These are phyloP conservation scores for Neurospora sp. DNA, from an alignment of 495 filamentous ascomycete genomes.

Conservation along the genomic window DNA sequence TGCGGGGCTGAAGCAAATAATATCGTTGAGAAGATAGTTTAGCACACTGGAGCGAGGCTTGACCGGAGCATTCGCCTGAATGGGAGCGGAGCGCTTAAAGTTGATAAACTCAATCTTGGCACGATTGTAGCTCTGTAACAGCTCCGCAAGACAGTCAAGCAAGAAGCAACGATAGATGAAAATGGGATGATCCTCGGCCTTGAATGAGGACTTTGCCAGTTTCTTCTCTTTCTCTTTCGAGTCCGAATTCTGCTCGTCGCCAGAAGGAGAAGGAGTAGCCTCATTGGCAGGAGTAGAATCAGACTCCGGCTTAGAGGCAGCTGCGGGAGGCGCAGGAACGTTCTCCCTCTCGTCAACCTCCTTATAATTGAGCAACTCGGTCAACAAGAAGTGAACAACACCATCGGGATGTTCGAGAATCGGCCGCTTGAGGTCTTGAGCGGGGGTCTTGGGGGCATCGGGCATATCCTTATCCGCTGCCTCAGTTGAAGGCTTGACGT, in stretches of 20 bases:
- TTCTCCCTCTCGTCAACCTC: constrained; percentile 77
- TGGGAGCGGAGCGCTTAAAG: constrained; percentile 80
- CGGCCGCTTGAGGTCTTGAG: constrained; percentile 64
- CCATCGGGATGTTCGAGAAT: constrained; percentile 89
- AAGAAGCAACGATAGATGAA: constrained; percentile 96
- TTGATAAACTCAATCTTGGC: constrained; percentile 98
- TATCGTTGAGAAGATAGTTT: constrained; percentile 81
- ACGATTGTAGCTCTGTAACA: constrained; percentile 86
- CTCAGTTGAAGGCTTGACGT: constrained; percentile 45
- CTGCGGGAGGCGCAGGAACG: constrained; percentile 12
- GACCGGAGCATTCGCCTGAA: constrained; percentile 70
- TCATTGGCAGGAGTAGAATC: constrained; percentile 15
- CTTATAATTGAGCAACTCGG: constrained; percentile 81
- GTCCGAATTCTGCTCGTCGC: constrained; percentile 16
- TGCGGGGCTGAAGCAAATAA: constrained; percentile 71
- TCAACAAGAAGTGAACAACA: constrained; percentile 92
- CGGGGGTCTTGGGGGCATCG: constrained; percentile 48
- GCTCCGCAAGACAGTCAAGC: constrained; percentile 83
- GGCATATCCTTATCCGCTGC: constrained; percentile 41
- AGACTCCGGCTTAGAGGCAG: constrained; percentile 27
- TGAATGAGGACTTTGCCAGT: constrained; percentile 66
- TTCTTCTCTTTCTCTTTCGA: constrained; percentile 50
- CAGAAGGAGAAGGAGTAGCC: constrained; percentile 9
- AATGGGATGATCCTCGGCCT: constrained; percentile 86
- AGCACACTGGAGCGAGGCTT: constrained; percentile 89